Conservation (phyloP, 2,329 filamentous ascomycete species). For the Curvularia eragrostidis region DNA sequence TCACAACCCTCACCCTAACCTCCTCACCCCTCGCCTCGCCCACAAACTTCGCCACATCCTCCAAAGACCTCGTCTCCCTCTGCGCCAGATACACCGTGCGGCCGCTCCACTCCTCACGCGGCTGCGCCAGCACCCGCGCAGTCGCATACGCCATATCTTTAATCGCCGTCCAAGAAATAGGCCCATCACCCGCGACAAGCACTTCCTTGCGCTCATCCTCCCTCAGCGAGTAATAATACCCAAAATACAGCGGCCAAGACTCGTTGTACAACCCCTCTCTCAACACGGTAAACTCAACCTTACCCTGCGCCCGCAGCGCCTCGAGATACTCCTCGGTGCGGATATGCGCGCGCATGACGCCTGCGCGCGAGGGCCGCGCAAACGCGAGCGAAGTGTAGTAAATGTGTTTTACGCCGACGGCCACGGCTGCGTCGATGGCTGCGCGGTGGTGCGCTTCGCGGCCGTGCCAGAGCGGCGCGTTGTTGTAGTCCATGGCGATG, state of each 20-base stretch:
- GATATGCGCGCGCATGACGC: constrained; percentile 57
- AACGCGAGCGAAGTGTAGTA: constrained; percentile 58
- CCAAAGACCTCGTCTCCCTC: constrained; percentile 34
- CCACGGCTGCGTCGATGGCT: constrained; percentile 52
- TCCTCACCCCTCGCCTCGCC: constrained; percentile 35
- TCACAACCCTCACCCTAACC: constrained; percentile 47
- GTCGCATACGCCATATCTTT: constrained; percentile 54
- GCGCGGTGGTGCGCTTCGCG: constrained; percentile 55
- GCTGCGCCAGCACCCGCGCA: constrained; percentile 48
- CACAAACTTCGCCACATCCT: constrained; percentile 43
- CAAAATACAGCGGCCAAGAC: constrained; percentile 57
- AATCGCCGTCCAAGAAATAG: constrained; percentile 55
- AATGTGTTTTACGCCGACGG: constrained; percentile 53
- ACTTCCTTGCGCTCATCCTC: constrained; percentile 49
- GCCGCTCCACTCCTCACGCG: constrained; percentile 41
- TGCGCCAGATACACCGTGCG: constrained; percentile 52
- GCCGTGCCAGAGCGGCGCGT: constrained; percentile 51
- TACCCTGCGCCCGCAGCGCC: constrained; percentile 30
- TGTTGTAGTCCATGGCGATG: constrained; percentile 54
- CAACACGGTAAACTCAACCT: constrained; percentile 47
- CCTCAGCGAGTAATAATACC: constrained; percentile 49
- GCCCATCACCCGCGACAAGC: constrained; percentile 52
- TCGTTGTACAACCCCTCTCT: constrained; percentile 57
- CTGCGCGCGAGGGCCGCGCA: constrained; percentile 48
- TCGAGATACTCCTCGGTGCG: constrained; percentile 53